Evolutionary conservation across 345 rosid species (phyloP), one percentile per base, ranked within the genome.

Genomic region (Eucalyptus albens): DNA sequence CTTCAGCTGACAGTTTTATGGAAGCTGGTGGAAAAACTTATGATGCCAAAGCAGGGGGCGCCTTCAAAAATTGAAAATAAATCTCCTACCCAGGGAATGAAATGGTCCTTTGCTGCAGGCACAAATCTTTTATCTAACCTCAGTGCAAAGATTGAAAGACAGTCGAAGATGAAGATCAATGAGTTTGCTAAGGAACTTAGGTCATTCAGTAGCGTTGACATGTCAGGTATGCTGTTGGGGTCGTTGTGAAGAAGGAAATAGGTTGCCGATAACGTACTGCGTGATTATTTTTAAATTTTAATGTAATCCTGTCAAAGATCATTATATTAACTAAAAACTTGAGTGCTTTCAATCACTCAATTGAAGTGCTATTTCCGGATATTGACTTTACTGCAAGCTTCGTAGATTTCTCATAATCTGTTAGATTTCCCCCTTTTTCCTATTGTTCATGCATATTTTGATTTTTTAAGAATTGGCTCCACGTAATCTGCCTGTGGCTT

Each of bases 1-100:
- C 85, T 94, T 97, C 98, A 96, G 97, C 94, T 95, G 94, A 94
- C 99, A 97, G 99, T 97, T 95, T 87, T 97, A 89, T 97, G 98
- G 99, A 97, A 94, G 93, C 88, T 96, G 94, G 96, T 94, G 91
- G 98, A 94, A 95, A 95, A 94, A 92, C 51, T 96, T 81, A 91
- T 95, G 91, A 89, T 88, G 87, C 96, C 95, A 47, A 96, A 94
- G 92, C 92, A 93, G 44, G 87, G 91, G 50, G 92, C 90, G 90
- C 60, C 93, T 88, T 88, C 93, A 81, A 50, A 90, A 24, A 94
- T 77, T 62, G 97, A 93, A 88, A 90, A 88, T 83, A 93, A 92
- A 87, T 89, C 96, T 86, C 87, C 95, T 88, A 65, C 94, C 6
- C 92, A 92, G 88, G 99, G 98, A 92, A 88, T 94, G 91, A 94